Conservation (phyloP, 495 filamentous ascomycete species). For the Collariella sp. region DNA sequence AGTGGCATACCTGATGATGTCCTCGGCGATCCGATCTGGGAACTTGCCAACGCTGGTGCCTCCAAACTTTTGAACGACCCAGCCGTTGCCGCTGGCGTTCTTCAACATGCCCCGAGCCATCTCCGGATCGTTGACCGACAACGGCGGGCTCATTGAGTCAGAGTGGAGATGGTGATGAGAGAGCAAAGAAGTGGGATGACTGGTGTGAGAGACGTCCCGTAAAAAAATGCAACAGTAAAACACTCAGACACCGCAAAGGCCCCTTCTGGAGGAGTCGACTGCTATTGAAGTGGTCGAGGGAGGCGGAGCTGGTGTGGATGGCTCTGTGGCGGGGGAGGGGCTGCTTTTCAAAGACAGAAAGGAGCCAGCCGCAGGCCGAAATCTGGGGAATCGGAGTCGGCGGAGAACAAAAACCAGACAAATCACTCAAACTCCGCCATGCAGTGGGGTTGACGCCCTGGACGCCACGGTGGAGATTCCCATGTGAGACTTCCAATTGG, state of each 20-base stretch:
- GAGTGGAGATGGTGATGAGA: background rate
- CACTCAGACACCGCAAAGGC: background rate
- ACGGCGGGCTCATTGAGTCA: constrained; percentile 16
- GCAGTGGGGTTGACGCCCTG: constrained; percentile 4
- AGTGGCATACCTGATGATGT: constrained; percentile 27
- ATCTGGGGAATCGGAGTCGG: background rate
- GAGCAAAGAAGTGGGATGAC: background rate
- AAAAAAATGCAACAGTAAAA: background rate
- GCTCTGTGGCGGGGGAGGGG: background rate
- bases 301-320: background rate
- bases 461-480: constrained; percentile 14
- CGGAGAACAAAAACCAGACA: background rate
- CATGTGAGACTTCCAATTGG: background rate
- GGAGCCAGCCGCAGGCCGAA: background rate
- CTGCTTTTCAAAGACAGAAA: constrained; percentile 6
- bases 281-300: background rate
- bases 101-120: constrained; percentile 21
- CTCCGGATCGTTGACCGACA: constrained; percentile 4
- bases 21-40: constrained; percentile 33
- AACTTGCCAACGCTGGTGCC: constrained; percentile 57
- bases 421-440: background rate
- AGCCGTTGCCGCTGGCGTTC: constrained; percentile 38
- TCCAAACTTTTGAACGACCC: constrained; percentile 83
- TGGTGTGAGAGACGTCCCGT: background rate
- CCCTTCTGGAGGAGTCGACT: background rate